Conservation (phyloP, 2,329 filamentous ascomycete genomes). For the Sclerotinia subarctica region DNA sequence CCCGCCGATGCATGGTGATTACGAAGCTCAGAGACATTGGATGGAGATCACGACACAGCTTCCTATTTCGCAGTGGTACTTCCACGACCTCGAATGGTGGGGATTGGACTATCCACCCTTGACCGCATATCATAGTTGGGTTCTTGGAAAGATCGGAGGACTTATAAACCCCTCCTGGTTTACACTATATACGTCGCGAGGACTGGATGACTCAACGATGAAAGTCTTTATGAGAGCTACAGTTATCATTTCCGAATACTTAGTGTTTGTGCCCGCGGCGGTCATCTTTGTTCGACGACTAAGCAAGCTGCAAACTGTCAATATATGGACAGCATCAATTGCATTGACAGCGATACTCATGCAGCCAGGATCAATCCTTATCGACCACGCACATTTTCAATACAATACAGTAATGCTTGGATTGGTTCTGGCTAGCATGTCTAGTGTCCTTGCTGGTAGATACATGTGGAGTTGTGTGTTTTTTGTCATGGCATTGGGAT, state of each 20-base stretch:
- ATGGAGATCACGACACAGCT: conserved; percentile 93
- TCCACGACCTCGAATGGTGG: conserved; percentile 96
- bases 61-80: conserved; percentile 94
- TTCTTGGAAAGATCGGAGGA: conserved; percentile 81
- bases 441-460: conserved; percentile 80
- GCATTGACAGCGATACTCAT: conserved; percentile 87
- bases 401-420: conserved; percentile 99
- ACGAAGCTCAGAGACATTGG: conserved; percentile 97
- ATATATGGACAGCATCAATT: conserved; percentile 77
- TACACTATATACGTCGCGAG: conserved; percentile 76
- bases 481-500: conserved; percentile 90
- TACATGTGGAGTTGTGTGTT: conserved; percentile 88
- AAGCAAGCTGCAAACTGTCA: conserved; percentile 70
- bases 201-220: conserved; percentile 70
- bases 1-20: conserved; percentile 93
- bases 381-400: conserved; percentile 95
- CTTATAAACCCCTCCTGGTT: conserved; percentile 85
- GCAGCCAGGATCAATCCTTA: conserved; percentile 84
- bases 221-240: conserved; percentile 97
- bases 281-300: conserved; percentile 83
- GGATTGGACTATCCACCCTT: conserved; percentile 95
- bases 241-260: conserved; percentile 85
- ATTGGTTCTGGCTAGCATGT: conserved; percentile 79
- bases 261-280: conserved; percentile 81
- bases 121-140: conserved; percentile 97